phyloP scores from a whole-genome alignment of 2,329 filamentous ascomycete genomes.

The Colletotrichum chlorophyti region DNA sequence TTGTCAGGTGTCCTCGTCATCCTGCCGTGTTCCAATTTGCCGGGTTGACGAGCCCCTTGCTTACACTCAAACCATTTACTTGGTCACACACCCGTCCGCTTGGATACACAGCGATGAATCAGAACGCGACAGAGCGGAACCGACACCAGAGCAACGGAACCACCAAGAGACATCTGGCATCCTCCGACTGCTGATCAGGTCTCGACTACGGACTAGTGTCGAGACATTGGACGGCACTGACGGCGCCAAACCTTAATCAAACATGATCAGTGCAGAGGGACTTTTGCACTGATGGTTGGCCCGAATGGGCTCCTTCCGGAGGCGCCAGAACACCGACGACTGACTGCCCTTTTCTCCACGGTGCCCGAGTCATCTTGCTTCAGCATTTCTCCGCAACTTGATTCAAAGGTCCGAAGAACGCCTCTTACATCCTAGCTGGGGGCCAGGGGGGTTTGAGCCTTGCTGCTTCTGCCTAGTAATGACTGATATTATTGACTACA shows the following conservation, averaged over 20 bases:
- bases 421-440: too few relatives aligned
- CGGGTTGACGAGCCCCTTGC: not conserved
- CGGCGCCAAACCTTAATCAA: conserved; percentile 27
- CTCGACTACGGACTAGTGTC: not conserved
- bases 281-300: conserved; percentile 20
- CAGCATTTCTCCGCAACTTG: not conserved
- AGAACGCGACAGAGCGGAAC: not conserved
- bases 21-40: conserved; percentile 11
- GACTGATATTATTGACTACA: not conserved
- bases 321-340: not conserved
- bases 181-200: not conserved
- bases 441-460: too few relatives aligned
- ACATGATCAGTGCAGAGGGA: conserved; percentile 11
- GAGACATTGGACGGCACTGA: conserved; percentile 14
- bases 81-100: not conserved
- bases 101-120: not conserved
- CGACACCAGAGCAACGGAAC: conserved; percentile 10
- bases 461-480: too few relatives aligned
- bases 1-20: too few relatives aligned
- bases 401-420: not conserved
- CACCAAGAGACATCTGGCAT: not conserved
- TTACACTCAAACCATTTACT: not conserved
- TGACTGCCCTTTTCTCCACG: too few relatives aligned
- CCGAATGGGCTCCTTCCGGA: too few relatives aligned
- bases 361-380: conserved; percentile 6